Base-by-base conservation (phyloP, 1,284 basidiomycete genomes). In the Ustilago xerochloae region DNA sequence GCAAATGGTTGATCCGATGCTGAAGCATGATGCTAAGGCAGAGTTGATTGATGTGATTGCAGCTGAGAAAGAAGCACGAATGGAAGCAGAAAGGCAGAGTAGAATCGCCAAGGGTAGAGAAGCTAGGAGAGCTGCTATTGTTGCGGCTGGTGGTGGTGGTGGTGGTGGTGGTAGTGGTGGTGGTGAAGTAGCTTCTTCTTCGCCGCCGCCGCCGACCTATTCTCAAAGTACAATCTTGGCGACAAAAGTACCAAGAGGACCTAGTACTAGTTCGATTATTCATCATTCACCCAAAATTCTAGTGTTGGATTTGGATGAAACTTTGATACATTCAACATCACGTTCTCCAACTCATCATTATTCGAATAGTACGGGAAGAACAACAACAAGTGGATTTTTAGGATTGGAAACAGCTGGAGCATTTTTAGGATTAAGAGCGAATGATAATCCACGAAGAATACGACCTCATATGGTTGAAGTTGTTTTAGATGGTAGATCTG, bases 381-480 rank as follows among this genome's bases (percentile, higher is more conserved):
- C 61, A 13, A 66, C 55, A 29, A 70, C 55, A 2, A 70, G 43
- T 15, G 67, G 65, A 16, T 68, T 83, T 22, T 60, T 83, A 2
- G 81, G 80, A 8, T 63, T 83, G 8, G 80, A 81, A 24, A 71
- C 77, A 5, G 61, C 78, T 0, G 77, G 79, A 0, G 77, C 68
- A 12, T 28, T 75, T 12, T 47, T 86, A 18, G 81, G 85, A 16
- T 51, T 85, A 6, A 75, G 73, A 0, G 62, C 75, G 4, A 70
- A 75, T 54, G 66, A 67, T n/a, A 78, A 69, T 24, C 68, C 60
- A 22, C 62, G 72, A 4, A 67, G 81, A n/a, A 89, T 90, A 59
- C 89, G 91, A 52, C 91, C 91, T 8, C 92, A 94, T 86, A 93
- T 92, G 71, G 94, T 99, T n/a, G 96, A 99, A 83, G 97, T 99